Evolutionary conservation across 148 eudicot species (phyloP).

Genomic region (Pouteria glomerata): DNA sequence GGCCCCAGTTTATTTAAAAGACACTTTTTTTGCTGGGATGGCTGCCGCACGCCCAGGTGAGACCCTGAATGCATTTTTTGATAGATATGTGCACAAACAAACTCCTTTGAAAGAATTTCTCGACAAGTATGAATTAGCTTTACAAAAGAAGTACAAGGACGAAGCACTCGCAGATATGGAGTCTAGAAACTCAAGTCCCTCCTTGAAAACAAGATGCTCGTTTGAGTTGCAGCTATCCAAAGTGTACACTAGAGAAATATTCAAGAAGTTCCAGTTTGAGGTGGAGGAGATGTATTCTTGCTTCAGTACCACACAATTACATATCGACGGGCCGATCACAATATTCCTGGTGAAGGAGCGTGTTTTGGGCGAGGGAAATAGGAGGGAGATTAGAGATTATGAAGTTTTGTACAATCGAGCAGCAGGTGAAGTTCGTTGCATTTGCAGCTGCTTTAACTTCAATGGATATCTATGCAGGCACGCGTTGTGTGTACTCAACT

Average conservation of each 20-base stretch:
- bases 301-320: constrained; percentile 63
- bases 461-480: constrained; percentile 72
- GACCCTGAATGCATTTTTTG: constrained; percentile 39
- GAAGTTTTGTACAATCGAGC: constrained; percentile 62
- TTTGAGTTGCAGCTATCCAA: constrained; percentile 65
- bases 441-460: constrained; percentile 73
- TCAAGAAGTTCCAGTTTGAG: constrained; percentile 59
- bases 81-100: constrained; percentile 67
- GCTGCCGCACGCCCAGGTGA: constrained; percentile 46
- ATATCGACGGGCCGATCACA: constrained; percentile 46
- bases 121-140: constrained; percentile 65
- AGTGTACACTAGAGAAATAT: constrained; percentile 58
- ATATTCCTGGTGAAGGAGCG: constrained; percentile 72
- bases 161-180: constrained; percentile 62
- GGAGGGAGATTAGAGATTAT: constrained; percentile 56
- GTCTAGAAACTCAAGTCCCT: constrained; percentile 40
- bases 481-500: constrained; percentile 66
- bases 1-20: constrained; percentile 70
- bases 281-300: constrained; percentile 88
- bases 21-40: constrained; percentile 66
- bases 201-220: constrained; percentile 55
- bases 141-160: constrained; percentile 66
- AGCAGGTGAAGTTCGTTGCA: constrained; percentile 61
- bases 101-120: constrained; percentile 72
- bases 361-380: constrained; percentile 42